Evolutionary conservation across 2,329 filamentous ascomycete genomes (phyloP), one percentile per base, ranked within the genome.

Genomic region (Pyrenophora graminea): DNA sequence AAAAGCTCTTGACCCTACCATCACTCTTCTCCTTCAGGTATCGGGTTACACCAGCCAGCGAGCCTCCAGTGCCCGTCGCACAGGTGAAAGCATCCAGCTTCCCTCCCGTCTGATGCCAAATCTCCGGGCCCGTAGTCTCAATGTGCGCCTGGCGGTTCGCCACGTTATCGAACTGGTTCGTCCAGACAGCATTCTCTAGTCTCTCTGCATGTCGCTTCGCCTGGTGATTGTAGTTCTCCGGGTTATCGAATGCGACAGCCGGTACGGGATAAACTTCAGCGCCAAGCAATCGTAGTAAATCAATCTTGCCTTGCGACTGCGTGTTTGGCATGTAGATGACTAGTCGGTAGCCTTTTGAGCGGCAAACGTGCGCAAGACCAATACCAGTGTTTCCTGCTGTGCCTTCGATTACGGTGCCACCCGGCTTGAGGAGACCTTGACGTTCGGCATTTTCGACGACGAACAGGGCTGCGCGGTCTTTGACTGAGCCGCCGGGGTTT

Each of bases 261-360:
- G 94, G 94, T 0, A 99, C 94, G 15, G 94, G 92, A 77, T 96
- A 89, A 30, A 99, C 94, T 75, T 97, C 92, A 21, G 94, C 94
- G 59, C 94, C 94, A 8, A 99, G 83, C 31, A 97, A 80, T 7
- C 93, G 84, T 59, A 99, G 80, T 45, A 99, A 82, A 74, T 97
- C 94, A 71, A 99, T 90, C 81, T 99, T 99, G 72, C 92, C 94
- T 77, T 96, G 93, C 17, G 92, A 96, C 78, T 97, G 94, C 41
- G 93, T 97, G 80, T 99, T 89, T 66, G 94, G 94, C 94, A 99
- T 97, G 85, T 97, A 99, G 72, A 99, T 99, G 70, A 97, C 92
- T 43, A 96, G 86, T 72, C 88, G 88, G 82, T 99, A 97, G 34
- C 93, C 94, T 66, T 88, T 88, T 32, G 88, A 90, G 54, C 93